Conservation (phyloP, 352 stramenopile species). For the Salisapilia sapeloensis region DNA sequence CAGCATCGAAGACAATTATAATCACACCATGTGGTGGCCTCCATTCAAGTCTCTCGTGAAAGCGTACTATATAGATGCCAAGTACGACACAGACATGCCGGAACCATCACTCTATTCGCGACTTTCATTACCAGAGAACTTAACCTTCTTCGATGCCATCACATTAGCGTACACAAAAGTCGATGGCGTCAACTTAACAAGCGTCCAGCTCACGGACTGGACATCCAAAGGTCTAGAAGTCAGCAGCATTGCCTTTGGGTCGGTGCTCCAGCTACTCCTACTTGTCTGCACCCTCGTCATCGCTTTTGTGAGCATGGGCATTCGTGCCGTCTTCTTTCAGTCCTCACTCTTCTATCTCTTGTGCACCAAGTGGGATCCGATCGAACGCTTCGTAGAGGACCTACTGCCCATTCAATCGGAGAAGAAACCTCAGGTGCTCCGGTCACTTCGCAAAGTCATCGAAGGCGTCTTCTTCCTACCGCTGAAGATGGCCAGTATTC, state of each 20-base stretch:
- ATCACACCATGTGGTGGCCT: conserved; percentile 81
- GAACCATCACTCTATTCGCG: conserved; percentile 25
- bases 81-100: conserved; percentile 35
- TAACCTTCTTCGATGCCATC: conserved; percentile 63
- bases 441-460: conserved; percentile 60
- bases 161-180: conserved; percentile 67
- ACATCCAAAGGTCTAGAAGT: conserved; percentile 73
- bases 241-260: conserved; percentile 65
- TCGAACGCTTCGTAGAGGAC: conserved; percentile 69
- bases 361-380: conserved; percentile 75
- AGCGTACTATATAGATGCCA: conserved; percentile 67
- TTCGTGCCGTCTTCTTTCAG: conserved; percentile 79
- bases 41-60: conserved; percentile 67
- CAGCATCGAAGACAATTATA: conserved; percentile 75
- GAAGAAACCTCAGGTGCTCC: conserved; percentile 50
- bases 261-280: conserved; percentile 64
- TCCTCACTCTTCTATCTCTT: conserved; percentile 77
- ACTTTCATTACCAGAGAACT: conserved; percentile 55
- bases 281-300: conserved; percentile 61
- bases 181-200: conserved; percentile 75
- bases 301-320: conserved; percentile 72
- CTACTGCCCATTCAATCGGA: conserved; percentile 54
- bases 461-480: conserved; percentile 78
- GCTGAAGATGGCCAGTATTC: conserved; percentile 79
- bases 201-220: conserved; percentile 71